Evolutionary conservation across 2,329 filamentous ascomycete genomes (phyloP), one percentile per base, ranked within the genome.

Genomic region (Aspergillus novofumigatus): DNA sequence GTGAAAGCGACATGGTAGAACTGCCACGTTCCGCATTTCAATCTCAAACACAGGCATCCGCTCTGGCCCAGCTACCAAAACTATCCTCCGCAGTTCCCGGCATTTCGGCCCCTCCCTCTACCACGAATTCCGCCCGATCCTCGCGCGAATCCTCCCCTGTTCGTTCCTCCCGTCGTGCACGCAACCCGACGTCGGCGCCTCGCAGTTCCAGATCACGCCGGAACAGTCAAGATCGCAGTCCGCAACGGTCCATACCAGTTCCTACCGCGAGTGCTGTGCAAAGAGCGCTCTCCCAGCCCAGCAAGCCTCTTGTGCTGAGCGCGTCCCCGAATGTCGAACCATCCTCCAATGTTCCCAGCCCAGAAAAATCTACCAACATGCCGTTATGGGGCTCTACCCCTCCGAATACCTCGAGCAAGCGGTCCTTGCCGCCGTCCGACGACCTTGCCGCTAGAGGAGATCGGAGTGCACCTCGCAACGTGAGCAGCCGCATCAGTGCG

Each of bases 261-360:
- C 82, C 86, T 38, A 85, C 86, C 52, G 81, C 86, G 26, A 81
- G 85, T 25, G 79, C 86, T 21, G 79, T 86, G 56, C 83, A 88
- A 72, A 84, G 86, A 70, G 83, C 86, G 58, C 78, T 93, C 51
- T 89, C 89, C 17, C 83, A 88, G 41, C 78, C 86, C 38, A 86
- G 80, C 62, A 88, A 86, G 51, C 88, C 90, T 7, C 82, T 84
- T 52, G 78, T 93, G 38, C 83, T 84, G 51, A 65, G 59, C 48
- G 75, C 80, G 51, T 82, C 86, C 35, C 73, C 81, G 6, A 72
- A 80, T 44, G 79, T 85, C 57, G 90, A 95, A 61, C 74, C 83
- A 6, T 78, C 79, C 26, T 75, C 83, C 65, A 86, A 86, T 74
- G 78, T 84, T 54, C 81, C 86, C 48, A 81, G 82, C 60, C 84